These are phyloP conservation scores for Metschnikowia similis DNA, from an alignment of 805 yeast species.

Conservation along the genomic window DNA sequence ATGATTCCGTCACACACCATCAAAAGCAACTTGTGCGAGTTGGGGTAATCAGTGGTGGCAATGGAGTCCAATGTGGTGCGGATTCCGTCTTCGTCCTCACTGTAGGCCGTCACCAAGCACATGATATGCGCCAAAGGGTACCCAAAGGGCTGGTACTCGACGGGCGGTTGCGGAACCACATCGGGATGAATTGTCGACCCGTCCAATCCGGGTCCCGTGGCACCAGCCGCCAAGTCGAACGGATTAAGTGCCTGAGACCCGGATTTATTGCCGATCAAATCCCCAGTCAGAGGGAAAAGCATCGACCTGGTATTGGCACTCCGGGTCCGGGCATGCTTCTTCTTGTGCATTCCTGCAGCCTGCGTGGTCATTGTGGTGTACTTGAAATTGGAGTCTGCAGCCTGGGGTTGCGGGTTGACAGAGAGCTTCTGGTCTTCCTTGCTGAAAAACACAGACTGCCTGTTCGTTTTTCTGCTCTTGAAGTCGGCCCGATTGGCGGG, in stretches of 20 bases:
- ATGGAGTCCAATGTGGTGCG: constrained; percentile 87
- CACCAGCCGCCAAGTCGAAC: constrained; percentile 29
- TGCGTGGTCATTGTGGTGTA: constrained; percentile 68
- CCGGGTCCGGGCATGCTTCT: constrained; percentile 13
- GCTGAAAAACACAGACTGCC: constrained; percentile 40
- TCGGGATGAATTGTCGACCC: constrained; percentile 65
- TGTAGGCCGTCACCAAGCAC: constrained; percentile 77
- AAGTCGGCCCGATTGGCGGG: constrained; percentile 50
- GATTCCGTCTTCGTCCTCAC: constrained; percentile 84
- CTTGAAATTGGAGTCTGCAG: constrained; percentile 35
- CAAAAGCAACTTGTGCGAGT: constrained; percentile 82
- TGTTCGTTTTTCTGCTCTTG: constrained; percentile 29
- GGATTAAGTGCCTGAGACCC: constrained; percentile 24
- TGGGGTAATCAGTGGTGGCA: constrained; percentile 94
- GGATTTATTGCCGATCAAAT: constrained; percentile 27
- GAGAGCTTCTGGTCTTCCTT: constrained; percentile 29
- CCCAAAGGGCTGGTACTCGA: constrained; percentile 73
- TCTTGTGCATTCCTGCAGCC: constrained; percentile 34
- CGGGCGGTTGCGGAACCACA: constrained; percentile 88
- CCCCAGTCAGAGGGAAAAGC: constrained; percentile 24
- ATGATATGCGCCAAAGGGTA: constrained; percentile 54
- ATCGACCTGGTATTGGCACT: constrained; percentile 15
- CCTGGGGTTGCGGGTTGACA: constrained; percentile 19
- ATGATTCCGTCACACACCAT: constrained; percentile 91
- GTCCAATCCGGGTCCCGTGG: constrained; percentile 43